A percentile compares a stretch with the other conserved stretches of the same genome.
phyloP scores from a whole-genome alignment of 1,284 basidiomycete genomes.

The Kalmanozyma brasiliensis region DNA sequence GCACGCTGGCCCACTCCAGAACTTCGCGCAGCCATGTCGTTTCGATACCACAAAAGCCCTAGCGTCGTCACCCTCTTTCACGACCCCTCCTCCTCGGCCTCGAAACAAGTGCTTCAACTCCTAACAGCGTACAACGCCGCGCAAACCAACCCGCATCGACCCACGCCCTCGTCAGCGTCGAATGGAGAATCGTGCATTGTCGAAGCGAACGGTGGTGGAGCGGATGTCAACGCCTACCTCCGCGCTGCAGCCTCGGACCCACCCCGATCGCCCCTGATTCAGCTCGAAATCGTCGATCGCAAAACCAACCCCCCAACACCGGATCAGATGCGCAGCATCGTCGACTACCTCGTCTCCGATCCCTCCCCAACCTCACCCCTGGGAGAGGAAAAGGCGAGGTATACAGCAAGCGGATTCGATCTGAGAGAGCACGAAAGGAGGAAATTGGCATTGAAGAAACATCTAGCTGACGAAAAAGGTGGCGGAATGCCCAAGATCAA shows the following conservation, averaged over 20 bases:
- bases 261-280: conserved; percentile 1
- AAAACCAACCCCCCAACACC: conserved; percentile 28
- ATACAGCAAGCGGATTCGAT: conserved; percentile 12
- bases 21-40: no score
- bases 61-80: no score
- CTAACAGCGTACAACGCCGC: conserved; percentile 16
- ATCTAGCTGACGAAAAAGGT: not conserved
- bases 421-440: conserved; percentile 18
- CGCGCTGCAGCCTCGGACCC: conserved; percentile 25
- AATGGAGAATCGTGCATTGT: conserved; percentile 30
- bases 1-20: no score
- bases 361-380: not conserved
- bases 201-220: conserved; percentile 27
- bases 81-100: no score
- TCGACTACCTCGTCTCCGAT: conserved; percentile 36
- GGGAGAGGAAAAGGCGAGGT: not conserved
- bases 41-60: no score
- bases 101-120: conserved; percentile 35
- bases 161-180: conserved; percentile 3
- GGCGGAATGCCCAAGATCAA: conserved; percentile 36
- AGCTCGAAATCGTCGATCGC: conserved; percentile 43
- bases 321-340: conserved; percentile 37
- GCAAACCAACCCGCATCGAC: conserved; percentile 4
- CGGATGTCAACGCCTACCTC: conserved; percentile 22
- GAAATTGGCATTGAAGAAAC: conserved; percentile 5